Percentiles rank a stretch among this genome's conserved stretches.
Conservation (phyloP, 129 eudicot species). For the Helichrysum umbraculigerum region DNA sequence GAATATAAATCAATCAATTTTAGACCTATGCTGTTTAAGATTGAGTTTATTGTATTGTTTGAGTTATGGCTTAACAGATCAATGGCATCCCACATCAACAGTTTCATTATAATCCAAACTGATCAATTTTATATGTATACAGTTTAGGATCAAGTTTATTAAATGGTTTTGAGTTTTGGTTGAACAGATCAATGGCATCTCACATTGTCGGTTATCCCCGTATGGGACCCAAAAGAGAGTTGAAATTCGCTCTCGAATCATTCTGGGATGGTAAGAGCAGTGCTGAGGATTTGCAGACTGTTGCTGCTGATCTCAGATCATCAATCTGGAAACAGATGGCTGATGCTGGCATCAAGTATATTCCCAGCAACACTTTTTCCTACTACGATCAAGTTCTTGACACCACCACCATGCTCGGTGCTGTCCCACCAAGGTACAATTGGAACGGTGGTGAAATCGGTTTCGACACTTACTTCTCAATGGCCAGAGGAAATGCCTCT, state of each 20-base stretch:
- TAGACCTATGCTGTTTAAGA: background rate
- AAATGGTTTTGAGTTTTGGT: constrained; percentile 11
- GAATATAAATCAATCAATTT: no score
- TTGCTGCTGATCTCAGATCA: constrained; percentile 86
- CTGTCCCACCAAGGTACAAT: constrained; percentile 87
- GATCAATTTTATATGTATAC: background rate
- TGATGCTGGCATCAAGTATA: constrained; percentile 86
- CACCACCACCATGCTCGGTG: constrained; percentile 95
- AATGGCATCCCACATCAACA: constrained; percentile 97
- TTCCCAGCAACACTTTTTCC: constrained; percentile 97
- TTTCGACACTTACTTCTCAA: constrained; percentile 91
- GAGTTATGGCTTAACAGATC: constrained; percentile 36
- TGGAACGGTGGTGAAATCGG: constrained; percentile 98
- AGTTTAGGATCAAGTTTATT: background rate
- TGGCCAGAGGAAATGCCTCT: constrained; percentile 99
- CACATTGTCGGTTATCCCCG: constrained; percentile 99
- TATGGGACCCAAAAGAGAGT: constrained; percentile 99
- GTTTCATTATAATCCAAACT: constrained; percentile 36
- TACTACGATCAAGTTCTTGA: constrained; percentile 96
- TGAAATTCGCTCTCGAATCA: constrained; percentile 94
- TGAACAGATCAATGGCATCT: constrained; percentile 81
- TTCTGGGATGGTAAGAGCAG: constrained; percentile 99
- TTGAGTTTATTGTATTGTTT: background rate
- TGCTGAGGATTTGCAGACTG: constrained; percentile 91
- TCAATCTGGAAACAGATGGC: constrained; percentile 99